Evolutionary conservation across 2,329 filamentous ascomycete species (phyloP).

Genomic region (Helotiales sp.): DNA sequence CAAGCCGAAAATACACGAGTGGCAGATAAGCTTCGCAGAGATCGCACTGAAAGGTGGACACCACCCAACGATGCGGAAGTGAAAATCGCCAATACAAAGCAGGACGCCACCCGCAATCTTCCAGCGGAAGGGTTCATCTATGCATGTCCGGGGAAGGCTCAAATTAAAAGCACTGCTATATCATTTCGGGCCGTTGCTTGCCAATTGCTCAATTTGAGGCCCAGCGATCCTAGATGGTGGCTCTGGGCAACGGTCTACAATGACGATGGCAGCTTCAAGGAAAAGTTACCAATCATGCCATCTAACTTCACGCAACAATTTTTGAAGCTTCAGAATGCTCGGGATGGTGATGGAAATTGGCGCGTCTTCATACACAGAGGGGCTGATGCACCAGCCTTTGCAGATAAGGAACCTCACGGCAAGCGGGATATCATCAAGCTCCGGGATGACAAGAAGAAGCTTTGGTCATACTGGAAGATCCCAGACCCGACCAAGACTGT

Average conservation of each 20-base stretch:
- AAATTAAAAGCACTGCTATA: neutral
- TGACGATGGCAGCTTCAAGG: neutral
- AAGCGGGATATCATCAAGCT: conserved; percentile 2
- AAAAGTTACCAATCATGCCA: neutral
- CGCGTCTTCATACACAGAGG: neutral
- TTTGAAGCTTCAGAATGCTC: neutral
- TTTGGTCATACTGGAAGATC: conserved; percentile 27
- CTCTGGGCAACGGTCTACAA: neutral
- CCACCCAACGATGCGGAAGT: neutral
- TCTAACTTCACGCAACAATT: neutral
- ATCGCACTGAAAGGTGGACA: neutral
- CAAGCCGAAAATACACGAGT: no score
- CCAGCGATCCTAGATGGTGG: neutral
- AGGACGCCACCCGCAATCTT: neutral
- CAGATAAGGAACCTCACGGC: conserved; percentile 1
- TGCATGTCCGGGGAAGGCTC: conserved; percentile 15
- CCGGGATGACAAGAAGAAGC: neutral
- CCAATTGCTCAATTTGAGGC: conserved; percentile 6
- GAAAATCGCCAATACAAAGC: neutral
- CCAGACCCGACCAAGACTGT: conserved; percentile 1
- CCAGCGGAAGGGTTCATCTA: conserved; percentile 5
- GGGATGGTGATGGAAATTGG: neutral
- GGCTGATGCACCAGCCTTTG: neutral
- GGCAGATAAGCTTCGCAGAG: no score
- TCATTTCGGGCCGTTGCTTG: conserved; percentile 4